Evolutionary conservation across 805 yeast genomes (phyloP).

Genomic region (Wickerhamiella qilinensis): DNA sequence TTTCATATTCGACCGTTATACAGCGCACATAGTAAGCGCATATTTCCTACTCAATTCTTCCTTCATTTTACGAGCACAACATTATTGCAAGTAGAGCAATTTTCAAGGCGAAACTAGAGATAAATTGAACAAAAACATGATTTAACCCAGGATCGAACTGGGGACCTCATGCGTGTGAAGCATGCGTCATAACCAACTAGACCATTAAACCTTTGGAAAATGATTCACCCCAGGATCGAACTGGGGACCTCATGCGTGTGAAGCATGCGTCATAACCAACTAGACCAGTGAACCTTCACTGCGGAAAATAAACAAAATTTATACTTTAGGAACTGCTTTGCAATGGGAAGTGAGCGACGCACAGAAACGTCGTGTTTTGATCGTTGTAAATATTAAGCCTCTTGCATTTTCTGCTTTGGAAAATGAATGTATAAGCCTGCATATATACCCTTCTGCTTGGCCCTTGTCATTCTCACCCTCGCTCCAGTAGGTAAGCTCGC

Average conservation of each 20-base stretch:
- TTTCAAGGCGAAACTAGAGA: too few relatives aligned
- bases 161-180: slow-evolving; percentile 9
- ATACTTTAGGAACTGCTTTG: slow-evolving; percentile 5
- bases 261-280: slow-evolving; percentile 5
- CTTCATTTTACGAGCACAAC: too few relatives aligned
- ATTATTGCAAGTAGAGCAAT: too few relatives aligned
- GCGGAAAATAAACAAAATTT: slow-evolving; percentile 2
- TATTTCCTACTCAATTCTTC: too few relatives aligned
- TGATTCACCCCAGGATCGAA: slow-evolving; percentile 7
- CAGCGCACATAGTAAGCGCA: too few relatives aligned
- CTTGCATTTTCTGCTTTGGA: not conserved
- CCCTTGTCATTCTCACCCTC: not conserved
- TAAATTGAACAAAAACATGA: not conserved
- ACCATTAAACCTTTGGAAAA: slow-evolving; percentile 1
- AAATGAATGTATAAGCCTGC: not conserved
- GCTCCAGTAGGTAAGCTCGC: too few relatives aligned
- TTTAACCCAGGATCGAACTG: slow-evolving; percentile 8
- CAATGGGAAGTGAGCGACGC: slow-evolving; percentile 6
- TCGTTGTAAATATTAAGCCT: not conserved
- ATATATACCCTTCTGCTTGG: not conserved
- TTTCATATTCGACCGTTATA: too few relatives aligned
- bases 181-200: slow-evolving; percentile 4
- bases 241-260: slow-evolving; percentile 9
- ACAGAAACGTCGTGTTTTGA: not conserved
- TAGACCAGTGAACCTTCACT: slow-evolving; percentile 2